These are phyloP conservation scores for Blastobotrys ciferrii DNA, from an alignment of 1,139 yeast genomes.

Conservation along the genomic window DNA sequence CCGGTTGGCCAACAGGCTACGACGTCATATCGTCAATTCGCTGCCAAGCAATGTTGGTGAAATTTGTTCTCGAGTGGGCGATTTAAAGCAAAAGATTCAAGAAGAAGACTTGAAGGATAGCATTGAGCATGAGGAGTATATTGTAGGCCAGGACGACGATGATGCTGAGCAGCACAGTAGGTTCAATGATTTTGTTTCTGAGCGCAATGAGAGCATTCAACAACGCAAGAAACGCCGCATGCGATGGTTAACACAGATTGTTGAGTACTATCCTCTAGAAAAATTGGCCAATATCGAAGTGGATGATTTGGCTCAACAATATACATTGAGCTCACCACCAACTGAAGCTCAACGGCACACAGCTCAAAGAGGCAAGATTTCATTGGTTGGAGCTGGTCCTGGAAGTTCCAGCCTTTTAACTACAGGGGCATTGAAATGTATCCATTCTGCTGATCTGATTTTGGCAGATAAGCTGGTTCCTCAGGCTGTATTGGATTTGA, in stretches of 20 bases:
- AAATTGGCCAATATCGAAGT: slow-evolving; percentile 58
- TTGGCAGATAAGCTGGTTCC: slow-evolving; percentile 94
- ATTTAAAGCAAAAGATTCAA: slow-evolving; percentile 56
- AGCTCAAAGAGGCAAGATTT: slow-evolving; percentile 50
- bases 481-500: slow-evolving; percentile 74
- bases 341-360: slow-evolving; percentile 8
- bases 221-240: slow-evolving; percentile 59
- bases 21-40: slow-evolving; percentile 63
- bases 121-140: slow-evolving; percentile 18
- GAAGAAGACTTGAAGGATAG: slow-evolving; percentile 47
- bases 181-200: slow-evolving; percentile 60
- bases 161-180: slow-evolving; percentile 61
- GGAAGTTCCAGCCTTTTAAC: slow-evolving; percentile 84
- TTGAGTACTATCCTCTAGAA: slow-evolving; percentile 82
- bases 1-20: slow-evolving; percentile 74
- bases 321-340: slow-evolving; percentile 22
- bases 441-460: slow-evolving; percentile 76
- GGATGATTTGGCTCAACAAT: slow-evolving; percentile 52
- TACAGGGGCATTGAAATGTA: slow-evolving; percentile 78
- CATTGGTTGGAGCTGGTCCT: slow-evolving; percentile 92
- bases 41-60: slow-evolving; percentile 70
- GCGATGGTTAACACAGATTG: slow-evolving; percentile 86
- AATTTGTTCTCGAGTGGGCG: slow-evolving; percentile 68
- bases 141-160: slow-evolving; percentile 62
- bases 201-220: slow-evolving; percentile 52